Evolutionary conservation across 345 rosid species (phyloP), one percentile per base, ranked within the genome.

Genomic region (Leavenworthia alabamica): DNA sequence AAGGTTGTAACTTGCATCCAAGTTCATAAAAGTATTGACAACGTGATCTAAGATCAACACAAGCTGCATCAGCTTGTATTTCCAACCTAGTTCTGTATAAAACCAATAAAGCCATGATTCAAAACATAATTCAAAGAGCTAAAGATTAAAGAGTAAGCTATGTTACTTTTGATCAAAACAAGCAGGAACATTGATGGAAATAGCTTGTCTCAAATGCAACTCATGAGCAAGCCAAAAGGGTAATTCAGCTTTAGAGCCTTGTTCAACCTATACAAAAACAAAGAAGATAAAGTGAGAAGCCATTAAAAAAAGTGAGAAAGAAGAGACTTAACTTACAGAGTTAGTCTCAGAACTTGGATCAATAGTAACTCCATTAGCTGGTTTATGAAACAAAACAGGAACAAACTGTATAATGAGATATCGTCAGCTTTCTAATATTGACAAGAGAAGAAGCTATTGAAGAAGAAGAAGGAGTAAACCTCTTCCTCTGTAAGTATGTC

Each of bases 11-110:
- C 76, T 92, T 92, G 86, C 86, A 23, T 35, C 91, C 98, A 63
- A 89, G 80, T 71, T 89, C 93, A 42, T 86, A 86, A 59, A 93
- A 93, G 63, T 82, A 83, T 2, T 70, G 82, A 57, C 88, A 83
- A 3, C 86, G 81, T 27, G 89, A 85, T 78, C 75, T 80, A 54
- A 92, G 82, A 82, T 92, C 96, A 65, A 84, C 98, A 71, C 80
- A 79, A 4, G 86, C 85, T 40, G 96, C 91, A 70, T 91, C 96
- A 10, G 95, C 95, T 64, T 88, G 96, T 54, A 91, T 78, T 77
- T 88, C 98, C 48, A 82, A 57, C 77, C 88, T 80, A 37, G 90
- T 83, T 73, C 92, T 91, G 79, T 33, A 43, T 40, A 45, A 12
- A 12, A 8, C 32, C 28, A 20, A 45, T 15, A 54, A 62, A 26